Percentiles rank a stretch among this genome's conserved stretches.
phyloP scores from a whole-genome alignment of 768 basidiomycete genomes.

The Collybiopsis luxurians region DNA sequence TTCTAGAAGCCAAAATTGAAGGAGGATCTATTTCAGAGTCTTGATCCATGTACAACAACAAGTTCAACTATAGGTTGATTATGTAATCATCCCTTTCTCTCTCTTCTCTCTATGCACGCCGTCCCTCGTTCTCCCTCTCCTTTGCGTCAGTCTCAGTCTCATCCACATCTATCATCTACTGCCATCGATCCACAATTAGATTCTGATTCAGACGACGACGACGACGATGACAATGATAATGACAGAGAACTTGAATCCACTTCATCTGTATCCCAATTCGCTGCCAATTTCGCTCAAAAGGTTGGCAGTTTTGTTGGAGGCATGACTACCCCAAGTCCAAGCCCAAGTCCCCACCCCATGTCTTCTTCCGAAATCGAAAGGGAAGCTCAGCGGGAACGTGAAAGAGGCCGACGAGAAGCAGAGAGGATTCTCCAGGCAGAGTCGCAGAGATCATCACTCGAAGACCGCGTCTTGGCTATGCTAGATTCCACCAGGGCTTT shows the following conservation, averaged over 20 bases:
- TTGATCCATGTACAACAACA: not conserved
- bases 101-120: not conserved
- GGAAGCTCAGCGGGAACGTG: conserved; percentile 75
- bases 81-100: not conserved
- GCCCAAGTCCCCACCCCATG: conserved; percentile 30
- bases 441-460: conserved; percentile 64
- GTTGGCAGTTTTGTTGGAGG: conserved; percentile 66
- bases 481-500: conserved; percentile 47
- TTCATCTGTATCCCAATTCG: conserved; percentile 72
- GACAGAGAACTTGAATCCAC: conserved; percentile 33
- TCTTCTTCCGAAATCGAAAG: conserved; percentile 63
- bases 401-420: conserved; percentile 71
- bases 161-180: not conserved
- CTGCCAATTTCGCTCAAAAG: conserved; percentile 70
- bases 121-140: conserved; percentile 1
- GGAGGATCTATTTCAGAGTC: conserved; percentile 77
- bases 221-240: conserved; percentile 36
- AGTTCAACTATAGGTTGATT: too few species aligned
- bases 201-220: conserved; percentile 43
- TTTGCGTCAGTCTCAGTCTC: not conserved
- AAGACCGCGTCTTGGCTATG: conserved; percentile 78
- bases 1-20: conserved; percentile 60
- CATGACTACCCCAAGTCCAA: conserved; percentile 38
- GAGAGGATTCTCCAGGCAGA: conserved; percentile 69
- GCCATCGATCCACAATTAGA: conserved; percentile 12